Evolutionary conservation across 1,284 basidiomycete species (phyloP).

Genomic region (Pterulicium gracile): DNA sequence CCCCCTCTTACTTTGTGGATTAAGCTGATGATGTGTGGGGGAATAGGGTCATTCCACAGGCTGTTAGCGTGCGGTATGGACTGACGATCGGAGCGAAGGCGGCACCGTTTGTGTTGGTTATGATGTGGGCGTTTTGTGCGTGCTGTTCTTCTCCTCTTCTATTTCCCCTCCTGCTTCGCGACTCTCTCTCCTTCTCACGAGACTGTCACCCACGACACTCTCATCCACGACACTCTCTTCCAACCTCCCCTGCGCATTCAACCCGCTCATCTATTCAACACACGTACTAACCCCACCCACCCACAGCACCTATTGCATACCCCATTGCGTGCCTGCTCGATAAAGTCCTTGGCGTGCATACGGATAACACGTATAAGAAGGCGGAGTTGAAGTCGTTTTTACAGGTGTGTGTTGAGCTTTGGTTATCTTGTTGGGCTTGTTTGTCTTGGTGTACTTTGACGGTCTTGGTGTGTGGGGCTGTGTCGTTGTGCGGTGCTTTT

Average conservation of each 20-base stretch:
- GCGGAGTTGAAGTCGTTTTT: conserved; percentile 90
- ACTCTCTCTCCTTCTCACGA: not conserved
- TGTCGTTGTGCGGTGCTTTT: not conserved
- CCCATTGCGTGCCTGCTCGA: conserved; percentile 86
- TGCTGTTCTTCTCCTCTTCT: conserved; percentile 2
- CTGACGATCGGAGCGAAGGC: conserved; percentile 83
- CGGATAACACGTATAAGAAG: conserved; percentile 82
- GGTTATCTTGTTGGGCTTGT: not conserved
- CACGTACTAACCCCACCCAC: conserved; percentile 1
- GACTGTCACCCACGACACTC: too few species aligned
- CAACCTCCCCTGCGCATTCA: not conserved
- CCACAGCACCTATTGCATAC: conserved; percentile 71
- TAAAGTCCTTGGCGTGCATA: conserved; percentile 52
- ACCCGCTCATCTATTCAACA: conserved; percentile 3
- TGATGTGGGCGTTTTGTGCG: conserved; percentile 76
- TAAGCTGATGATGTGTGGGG: conserved; percentile 16
- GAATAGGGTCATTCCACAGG: conserved; percentile 73
- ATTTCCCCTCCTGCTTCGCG: not conserved
- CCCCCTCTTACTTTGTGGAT: not conserved
- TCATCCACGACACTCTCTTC: too few species aligned
- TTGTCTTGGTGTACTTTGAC: too few species aligned
- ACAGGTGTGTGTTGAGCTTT: not conserved
- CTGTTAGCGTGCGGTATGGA: conserved; percentile 83
- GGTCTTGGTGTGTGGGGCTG: not conserved
- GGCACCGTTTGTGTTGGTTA: conserved; percentile 65